Evolutionary conservation across 129 eudicot species (phyloP).

Genomic region (Smallanthus sonchifolius): DNA sequence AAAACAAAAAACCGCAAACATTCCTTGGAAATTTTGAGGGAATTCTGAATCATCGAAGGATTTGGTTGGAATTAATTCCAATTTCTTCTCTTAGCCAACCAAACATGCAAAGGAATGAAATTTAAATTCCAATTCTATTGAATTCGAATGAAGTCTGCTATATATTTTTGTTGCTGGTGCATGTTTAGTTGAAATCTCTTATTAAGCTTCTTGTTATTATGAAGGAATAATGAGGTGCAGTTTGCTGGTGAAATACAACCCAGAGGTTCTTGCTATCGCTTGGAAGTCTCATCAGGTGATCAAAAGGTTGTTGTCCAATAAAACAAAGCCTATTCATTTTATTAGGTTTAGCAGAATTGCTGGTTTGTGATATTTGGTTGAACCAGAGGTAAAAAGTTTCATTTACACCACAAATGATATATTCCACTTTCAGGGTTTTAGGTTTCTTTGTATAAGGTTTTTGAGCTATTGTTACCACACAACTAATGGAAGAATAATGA

Average conservation of each 20-base stretch:
- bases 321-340: too few species aligned
- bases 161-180: neutral
- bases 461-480: neutral
- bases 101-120: too few species aligned
- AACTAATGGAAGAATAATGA: neutral
- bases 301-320: too few species aligned
- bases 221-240: conserved; percentile 90
- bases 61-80: too few species aligned
- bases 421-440: neutral
- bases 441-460: neutral
- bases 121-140: too few species aligned
- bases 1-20: too few species aligned
- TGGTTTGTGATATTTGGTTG: neutral
- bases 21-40: too few species aligned
- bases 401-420: neutral
- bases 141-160: too few species aligned
- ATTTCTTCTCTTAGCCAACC: too few species aligned
- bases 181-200: neutral
- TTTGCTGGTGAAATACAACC: conserved; percentile 96
- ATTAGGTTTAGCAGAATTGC: neutral
- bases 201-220: conserved; percentile 1
- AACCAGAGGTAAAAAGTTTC: neutral
- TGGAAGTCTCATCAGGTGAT: too few species aligned
- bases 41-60: too few species aligned
- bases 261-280: conserved; percentile 60